phyloP scores from a whole-genome alignment of 345 rosid genomes.

The Bruguiera sexangula region DNA sequence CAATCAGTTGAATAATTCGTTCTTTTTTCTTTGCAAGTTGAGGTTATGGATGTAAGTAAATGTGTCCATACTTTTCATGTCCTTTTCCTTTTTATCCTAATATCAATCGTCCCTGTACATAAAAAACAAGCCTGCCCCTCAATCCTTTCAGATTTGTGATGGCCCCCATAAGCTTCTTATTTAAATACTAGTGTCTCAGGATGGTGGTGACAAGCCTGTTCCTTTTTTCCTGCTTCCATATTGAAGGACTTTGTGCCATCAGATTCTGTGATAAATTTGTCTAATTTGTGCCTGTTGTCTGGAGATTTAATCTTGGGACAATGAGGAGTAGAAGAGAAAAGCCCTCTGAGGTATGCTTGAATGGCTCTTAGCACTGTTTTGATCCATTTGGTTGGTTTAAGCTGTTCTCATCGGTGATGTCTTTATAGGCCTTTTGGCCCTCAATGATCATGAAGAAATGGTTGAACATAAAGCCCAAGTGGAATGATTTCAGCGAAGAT shows the following conservation, averaged over 20 bases:
- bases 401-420: conserved; percentile 8
- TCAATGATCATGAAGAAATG: conserved; percentile 96
- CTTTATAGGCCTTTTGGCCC: conserved; percentile 76
- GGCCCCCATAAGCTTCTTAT: conserved; percentile 21
- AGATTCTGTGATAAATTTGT: neutral
- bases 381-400: neutral
- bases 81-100: conserved; percentile 41
- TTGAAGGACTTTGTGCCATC: conserved; percentile 10
- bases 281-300: conserved; percentile 2
- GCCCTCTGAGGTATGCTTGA: conserved; percentile 62
- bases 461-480: conserved; percentile 83
- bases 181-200: conserved; percentile 35
- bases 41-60: conserved; percentile 46
- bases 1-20: conserved; percentile 18
- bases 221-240: conserved; percentile 16
- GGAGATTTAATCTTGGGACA: conserved; percentile 15
- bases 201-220: conserved; percentile 21
- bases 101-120: conserved; percentile 43
- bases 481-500: conserved; percentile 86
- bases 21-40: conserved; percentile 50
- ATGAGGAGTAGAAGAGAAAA: conserved; percentile 64
- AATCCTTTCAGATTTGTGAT: conserved; percentile 14
- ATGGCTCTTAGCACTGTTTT: conserved; percentile 11
- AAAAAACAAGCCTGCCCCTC: conserved; percentile 20
- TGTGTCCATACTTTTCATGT: conserved; percentile 44